Evolutionary conservation across 768 basidiomycete genomes (phyloP), one percentile per base, ranked within the genome.

Genomic region (Suillus ampliporus): DNA sequence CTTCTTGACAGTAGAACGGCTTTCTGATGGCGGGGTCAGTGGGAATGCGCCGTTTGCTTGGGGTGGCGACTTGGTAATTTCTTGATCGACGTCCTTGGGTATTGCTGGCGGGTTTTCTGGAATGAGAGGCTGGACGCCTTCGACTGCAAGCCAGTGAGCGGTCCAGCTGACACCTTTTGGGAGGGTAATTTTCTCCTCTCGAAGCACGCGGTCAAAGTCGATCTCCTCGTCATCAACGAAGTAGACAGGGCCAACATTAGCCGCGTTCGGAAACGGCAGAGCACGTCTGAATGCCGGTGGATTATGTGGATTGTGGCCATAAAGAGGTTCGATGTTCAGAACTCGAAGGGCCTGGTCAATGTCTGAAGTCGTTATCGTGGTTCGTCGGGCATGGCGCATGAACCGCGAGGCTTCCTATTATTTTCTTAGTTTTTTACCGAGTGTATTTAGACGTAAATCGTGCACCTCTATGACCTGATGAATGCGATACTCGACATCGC

Each of bases 211-310:
- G 72, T 96, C 93, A 69, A 99, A 95, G 77, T 99, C 97, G 53
- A 99, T 90, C 76, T 99, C 97, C 68, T 98, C 95, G 72, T 99
- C 97, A 64, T 97, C 94, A 19, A 97, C 87, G 69, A 94, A 95
- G 78, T 94, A 98, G 4, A 99, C 90, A 3, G 91, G 78, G 1
- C 90, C 91, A 6, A 86, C 84, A 4, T 82, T 74, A 21, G 72
- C 65, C 19, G 74, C 58, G 63, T 84, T 77, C 13, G 80, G 75
- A 67, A 79, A 80, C 35, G 85, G 79, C 47, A 81, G 82, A 47
- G 81, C 79, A 52, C 78, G 83, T 69, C 86, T 74, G 63, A 75
- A 75, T 1, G 71, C 74, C 26, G 74, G 74, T n/a, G 74, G 74
- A 1, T 69, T 74, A 35, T 75, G 71, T 0, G 74, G 71, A 5